Percentiles rank a stretch among this genome's conserved stretches.
Conservation (phyloP, 192 early-diverging fungal species). For the Dispira simplex region DNA sequence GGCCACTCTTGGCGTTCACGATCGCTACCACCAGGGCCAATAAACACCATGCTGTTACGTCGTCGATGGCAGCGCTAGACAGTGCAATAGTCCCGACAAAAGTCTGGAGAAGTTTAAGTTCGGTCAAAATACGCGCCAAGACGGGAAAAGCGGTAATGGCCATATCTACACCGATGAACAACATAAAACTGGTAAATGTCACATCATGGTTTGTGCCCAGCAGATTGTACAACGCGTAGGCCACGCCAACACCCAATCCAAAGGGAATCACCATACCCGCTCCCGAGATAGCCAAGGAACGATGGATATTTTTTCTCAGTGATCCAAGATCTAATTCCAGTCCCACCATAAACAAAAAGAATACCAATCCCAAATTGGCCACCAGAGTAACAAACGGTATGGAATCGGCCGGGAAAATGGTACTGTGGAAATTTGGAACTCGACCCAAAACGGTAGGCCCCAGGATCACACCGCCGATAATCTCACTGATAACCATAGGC, state of each 20-base stretch:
- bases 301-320: conserved; percentile 34
- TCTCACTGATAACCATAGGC: conserved; percentile 83
- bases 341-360: conserved; percentile 82
- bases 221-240: conserved; percentile 48
- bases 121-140: conserved; percentile 82
- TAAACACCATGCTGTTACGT: conserved; percentile 75
- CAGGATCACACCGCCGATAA: conserved; percentile 76
- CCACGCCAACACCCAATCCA: conserved; percentile 52
- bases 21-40: conserved; percentile 73
- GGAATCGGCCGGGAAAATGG: conserved; percentile 58
- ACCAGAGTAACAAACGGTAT: conserved; percentile 56
- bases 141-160: conserved; percentile 92
- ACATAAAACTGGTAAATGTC: conserved; percentile 53
- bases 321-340: conserved; percentile 60
- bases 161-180: conserved; percentile 85
- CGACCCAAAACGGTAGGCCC: conserved; percentile 75
- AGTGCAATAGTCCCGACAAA: conserved; percentile 59
- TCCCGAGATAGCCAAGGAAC: conserved; percentile 46
- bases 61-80: conserved; percentile 73
- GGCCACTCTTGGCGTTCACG: conserved; percentile 50
- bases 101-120: conserved; percentile 67
- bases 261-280: conserved; percentile 78
- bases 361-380: conserved; percentile 71
- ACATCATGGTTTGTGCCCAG: conserved; percentile 18
- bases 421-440: conserved; percentile 43